Evolutionary conservation across 1,284 basidiomycete species (phyloP), one percentile per base, ranked within the genome.

Genomic region (Ganoderma sp.): DNA sequence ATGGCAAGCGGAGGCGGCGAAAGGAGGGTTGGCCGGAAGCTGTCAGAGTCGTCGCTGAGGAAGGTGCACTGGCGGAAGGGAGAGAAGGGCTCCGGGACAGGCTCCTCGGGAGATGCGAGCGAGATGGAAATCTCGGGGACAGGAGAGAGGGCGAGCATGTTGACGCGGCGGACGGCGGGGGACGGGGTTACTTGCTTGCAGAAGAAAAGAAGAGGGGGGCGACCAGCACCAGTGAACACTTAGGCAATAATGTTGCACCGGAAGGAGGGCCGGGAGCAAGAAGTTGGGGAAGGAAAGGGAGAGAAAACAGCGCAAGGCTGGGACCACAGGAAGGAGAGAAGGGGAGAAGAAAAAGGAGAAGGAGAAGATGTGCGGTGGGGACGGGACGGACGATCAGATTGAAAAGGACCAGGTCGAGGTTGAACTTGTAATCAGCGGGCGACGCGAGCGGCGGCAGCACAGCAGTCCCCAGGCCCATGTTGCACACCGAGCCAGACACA

Each of bases 81-180:
- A 64, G 90, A 91, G 77, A 82, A 86, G 9, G 88, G 87, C 77
- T 90, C 88, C 54, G 80, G 74, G 28, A 75, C 62, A 54, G 79
- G 78, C 66, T 85, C 84, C 73, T 86, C 81, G 42, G 85, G 85
- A 10, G 88, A 86, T 67, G 90, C 86, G 56, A 83, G 85, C 37
- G 89, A 92, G 75, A 93, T 87, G 73, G 84, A 84, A 74, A 93
- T 92, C 71, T 84, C 81, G 72, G 90, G 90, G 72, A 91, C 79
- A 69, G 84, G 79, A 65, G 83, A 79, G 73, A 79, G 74, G 69
- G 80, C 75, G 73, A 79, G 80, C 86, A 89, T 88, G 73, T 73
- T 73, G 70, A 67, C 58, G 67, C 63, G 63, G 66, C 39, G 63
- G 37, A 69, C 71, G 66, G 66, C 68, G 61, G 74, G 66, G 63